These are phyloP conservation scores for Ophiocordyceps unilateralis DNA, from an alignment of 2,329 filamentous ascomycete species.

Conservation along the genomic window DNA sequence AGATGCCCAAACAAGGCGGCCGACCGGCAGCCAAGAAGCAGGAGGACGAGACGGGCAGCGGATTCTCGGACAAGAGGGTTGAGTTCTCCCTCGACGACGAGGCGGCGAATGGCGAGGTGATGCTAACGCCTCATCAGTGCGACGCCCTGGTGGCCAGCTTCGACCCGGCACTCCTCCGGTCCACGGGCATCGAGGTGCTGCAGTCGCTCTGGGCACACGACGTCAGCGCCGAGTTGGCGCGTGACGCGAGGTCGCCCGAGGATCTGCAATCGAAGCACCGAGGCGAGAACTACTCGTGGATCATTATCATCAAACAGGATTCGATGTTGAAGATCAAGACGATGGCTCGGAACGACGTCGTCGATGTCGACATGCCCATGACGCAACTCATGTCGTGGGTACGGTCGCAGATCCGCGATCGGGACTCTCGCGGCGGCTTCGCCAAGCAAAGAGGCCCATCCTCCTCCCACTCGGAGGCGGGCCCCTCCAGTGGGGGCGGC, in stretches of 20 bases:
- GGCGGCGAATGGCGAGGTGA: neutral
- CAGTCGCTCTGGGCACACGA: constrained; percentile 66
- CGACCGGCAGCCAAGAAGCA: constrained; percentile 52
- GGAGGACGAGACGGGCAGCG: constrained; percentile 41
- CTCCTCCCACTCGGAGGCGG: neutral
- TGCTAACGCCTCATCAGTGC: constrained; percentile 32
- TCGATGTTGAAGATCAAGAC: constrained; percentile 64
- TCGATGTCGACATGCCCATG: constrained; percentile 58
- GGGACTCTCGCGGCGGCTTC: constrained; percentile 30
- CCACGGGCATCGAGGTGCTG: constrained; percentile 59
- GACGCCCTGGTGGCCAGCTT: constrained; percentile 85
- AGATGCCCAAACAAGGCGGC: constrained; percentile 37
- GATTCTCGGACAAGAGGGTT: constrained; percentile 47
- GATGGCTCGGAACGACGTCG: constrained; percentile 55
- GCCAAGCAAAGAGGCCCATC: constrained; percentile 16
- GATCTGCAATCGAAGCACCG: constrained; percentile 61
- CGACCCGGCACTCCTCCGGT: constrained; percentile 58
- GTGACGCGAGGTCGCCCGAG: constrained; percentile 62
- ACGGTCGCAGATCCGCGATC: constrained; percentile 63
- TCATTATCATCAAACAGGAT: constrained; percentile 73
- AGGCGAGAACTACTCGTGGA: constrained; percentile 67
- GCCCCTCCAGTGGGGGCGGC: neutral
- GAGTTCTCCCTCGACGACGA: constrained; percentile 13
- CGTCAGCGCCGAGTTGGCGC: constrained; percentile 76
- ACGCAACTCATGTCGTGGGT: constrained; percentile 66